phyloP scores from a whole-genome alignment of 2,329 filamentous ascomycete species.

The Hypocrella siamensis region DNA sequence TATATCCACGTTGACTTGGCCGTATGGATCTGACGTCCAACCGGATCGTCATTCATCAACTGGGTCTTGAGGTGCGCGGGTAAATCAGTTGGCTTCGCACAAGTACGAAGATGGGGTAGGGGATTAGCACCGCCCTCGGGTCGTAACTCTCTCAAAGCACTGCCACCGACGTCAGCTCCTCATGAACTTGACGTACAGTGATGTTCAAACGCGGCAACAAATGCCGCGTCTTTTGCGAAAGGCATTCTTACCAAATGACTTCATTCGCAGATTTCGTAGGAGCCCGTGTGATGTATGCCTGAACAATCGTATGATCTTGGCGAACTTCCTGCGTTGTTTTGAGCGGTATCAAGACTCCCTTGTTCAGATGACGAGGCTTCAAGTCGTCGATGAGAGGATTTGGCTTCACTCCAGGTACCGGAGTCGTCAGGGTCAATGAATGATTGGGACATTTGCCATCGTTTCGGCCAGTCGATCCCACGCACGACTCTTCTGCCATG shows the following conservation, averaged over 20 bases:
- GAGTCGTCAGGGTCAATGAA: too few species aligned
- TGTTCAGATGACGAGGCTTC: constrained; percentile 18
- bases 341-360: constrained; percentile 41
- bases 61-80: constrained; percentile 47
- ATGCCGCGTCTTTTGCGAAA: background rate
- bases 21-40: constrained; percentile 40
- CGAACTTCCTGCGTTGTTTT: constrained; percentile 49
- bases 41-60: constrained; percentile 41
- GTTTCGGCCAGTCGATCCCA: too few species aligned
- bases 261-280: constrained; percentile 57
- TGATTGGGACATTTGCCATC: too few species aligned
- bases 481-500: too few species aligned
- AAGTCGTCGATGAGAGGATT: constrained; percentile 23
- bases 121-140: constrained; percentile 47
- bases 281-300: constrained; percentile 56
- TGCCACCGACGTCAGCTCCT: too few species aligned
- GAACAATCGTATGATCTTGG: constrained; percentile 40
- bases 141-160: constrained; percentile 38
- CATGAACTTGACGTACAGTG: too few species aligned
- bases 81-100: constrained; percentile 55
- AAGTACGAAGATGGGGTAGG: constrained; percentile 58
- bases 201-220: too few species aligned
- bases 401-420: constrained; percentile 9
- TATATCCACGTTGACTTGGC: constrained; percentile 46
- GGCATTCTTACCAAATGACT: constrained; percentile 47